Evolutionary conservation across 2,329 filamentous ascomycete species (phyloP).

Genomic region (Cercospora zeina): DNA sequence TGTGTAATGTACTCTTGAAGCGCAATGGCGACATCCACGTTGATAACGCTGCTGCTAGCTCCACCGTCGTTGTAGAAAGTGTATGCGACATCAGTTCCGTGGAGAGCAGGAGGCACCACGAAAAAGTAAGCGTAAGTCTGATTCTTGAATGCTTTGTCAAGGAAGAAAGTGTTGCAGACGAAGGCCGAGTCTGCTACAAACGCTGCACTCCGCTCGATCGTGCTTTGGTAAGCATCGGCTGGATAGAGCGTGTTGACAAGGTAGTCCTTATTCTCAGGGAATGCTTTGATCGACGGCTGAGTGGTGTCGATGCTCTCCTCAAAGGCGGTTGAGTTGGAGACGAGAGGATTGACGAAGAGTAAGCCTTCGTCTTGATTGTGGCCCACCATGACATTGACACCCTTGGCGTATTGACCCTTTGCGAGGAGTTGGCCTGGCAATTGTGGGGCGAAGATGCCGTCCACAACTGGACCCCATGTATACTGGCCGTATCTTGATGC

Average conservation of each 20-base stretch:
- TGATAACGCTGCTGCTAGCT: slow-evolving; percentile 6
- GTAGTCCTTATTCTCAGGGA: slow-evolving; percentile 41
- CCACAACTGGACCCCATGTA: slow-evolving; percentile 49
- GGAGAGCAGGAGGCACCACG: slow-evolving; percentile 54
- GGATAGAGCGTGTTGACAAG: slow-evolving; percentile 53
- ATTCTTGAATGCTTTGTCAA: slow-evolving; percentile 51
- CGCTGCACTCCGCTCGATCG: slow-evolving; percentile 47
- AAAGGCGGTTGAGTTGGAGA: slow-evolving; percentile 43
- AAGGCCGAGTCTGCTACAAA: slow-evolving; percentile 49
- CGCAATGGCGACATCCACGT: slow-evolving; percentile 41
- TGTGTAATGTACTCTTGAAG: slow-evolving; percentile 51
- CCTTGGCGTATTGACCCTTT: slow-evolving; percentile 48
- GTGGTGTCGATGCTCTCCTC: slow-evolving; percentile 35
- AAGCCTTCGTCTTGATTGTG: slow-evolving; percentile 51
- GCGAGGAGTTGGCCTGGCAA: slow-evolving; percentile 51
- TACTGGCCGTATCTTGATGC: slow-evolving; percentile 48
- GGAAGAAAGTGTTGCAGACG: slow-evolving; percentile 55
- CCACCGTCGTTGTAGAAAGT: slow-evolving; percentile 52
- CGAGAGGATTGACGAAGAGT: slow-evolving; percentile 46
- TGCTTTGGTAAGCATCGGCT: slow-evolving; percentile 47
- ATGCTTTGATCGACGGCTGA: slow-evolving; percentile 36
- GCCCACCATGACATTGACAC: slow-evolving; percentile 48
- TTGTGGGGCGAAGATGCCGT: slow-evolving; percentile 53
- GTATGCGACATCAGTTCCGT: slow-evolving; percentile 56
- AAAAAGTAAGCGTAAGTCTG: slow-evolving; percentile 56